phyloP scores from a whole-genome alignment of 2,329 filamentous ascomycete species.

The Epichloe gansuensis region DNA sequence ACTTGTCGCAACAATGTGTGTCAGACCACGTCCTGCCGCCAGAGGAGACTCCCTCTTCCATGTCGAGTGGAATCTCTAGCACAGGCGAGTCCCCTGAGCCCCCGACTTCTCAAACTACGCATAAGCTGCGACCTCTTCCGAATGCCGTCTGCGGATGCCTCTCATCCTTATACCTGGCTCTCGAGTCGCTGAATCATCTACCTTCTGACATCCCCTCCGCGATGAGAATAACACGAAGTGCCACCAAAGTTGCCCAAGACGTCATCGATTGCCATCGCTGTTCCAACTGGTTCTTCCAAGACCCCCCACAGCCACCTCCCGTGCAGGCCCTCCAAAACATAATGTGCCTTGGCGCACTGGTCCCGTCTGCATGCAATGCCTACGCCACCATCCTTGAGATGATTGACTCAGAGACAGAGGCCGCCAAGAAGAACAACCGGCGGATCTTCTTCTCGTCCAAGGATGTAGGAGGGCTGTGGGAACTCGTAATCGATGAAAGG shows the following conservation, averaged over 20 bases:
- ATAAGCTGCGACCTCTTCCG: conserved; percentile 14
- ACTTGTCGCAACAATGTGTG: conserved; percentile 16
- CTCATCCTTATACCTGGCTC: conserved; percentile 34
- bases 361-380: conserved; percentile 44
- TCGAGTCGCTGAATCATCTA: conserved; percentile 36
- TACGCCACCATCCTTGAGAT: conserved; percentile 42
- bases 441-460: conserved; percentile 32
- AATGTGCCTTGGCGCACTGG: conserved; percentile 44
- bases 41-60: conserved; percentile 11
- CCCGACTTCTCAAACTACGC: background rate
- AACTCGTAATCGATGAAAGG: conserved; percentile 16
- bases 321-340: conserved; percentile 43
- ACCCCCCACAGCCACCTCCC: conserved; percentile 23
- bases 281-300: conserved; percentile 24
- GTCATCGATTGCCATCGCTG: conserved; percentile 39
- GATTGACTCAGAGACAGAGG: conserved; percentile 37
- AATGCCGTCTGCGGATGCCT: conserved; percentile 33
- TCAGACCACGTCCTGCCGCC: conserved; percentile 10
- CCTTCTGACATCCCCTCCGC: conserved; percentile 31
- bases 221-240: conserved; percentile 34
- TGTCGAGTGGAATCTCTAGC: conserved; percentile 13
- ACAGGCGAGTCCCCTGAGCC: conserved; percentile 8
- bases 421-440: conserved; percentile 28
- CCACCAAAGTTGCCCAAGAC: conserved; percentile 35
- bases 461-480: conserved; percentile 38